phyloP scores from a whole-genome alignment of 108 stramenopile species.

The Nitzschia sp. region DNA sequence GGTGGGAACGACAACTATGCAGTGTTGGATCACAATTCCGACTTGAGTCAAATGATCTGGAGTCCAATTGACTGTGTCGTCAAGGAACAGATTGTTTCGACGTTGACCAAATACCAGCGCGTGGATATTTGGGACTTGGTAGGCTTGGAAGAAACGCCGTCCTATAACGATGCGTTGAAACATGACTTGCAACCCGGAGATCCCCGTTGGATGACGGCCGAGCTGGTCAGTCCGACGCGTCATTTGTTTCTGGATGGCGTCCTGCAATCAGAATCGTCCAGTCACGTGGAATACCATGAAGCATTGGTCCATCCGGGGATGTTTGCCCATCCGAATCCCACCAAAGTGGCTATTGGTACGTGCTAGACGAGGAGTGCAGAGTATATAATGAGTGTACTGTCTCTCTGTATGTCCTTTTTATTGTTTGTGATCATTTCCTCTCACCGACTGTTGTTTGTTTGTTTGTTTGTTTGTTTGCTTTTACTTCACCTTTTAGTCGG shows the following conservation, averaged over 20 bases:
- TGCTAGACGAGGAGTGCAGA: no score
- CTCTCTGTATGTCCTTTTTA: conserved; percentile 62
- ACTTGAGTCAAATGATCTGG: conserved; percentile 39
- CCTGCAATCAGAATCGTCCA: conserved; percentile 29
- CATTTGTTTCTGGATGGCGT: conserved; percentile 73
- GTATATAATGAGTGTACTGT: no score
- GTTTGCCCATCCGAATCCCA: conserved; percentile 85
- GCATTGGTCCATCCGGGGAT: conserved; percentile 92
- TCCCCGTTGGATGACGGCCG: conserved; percentile 71
- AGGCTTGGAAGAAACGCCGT: conserved; percentile 67
- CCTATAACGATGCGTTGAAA: conserved; percentile 61
- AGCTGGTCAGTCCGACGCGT: conserved; percentile 59
- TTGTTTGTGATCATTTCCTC: no score
- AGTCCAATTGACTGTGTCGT: conserved; percentile 37
- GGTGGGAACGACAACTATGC: conserved; percentile 31
- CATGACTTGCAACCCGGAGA: conserved; percentile 64
- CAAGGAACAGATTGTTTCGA: conserved; percentile 38
- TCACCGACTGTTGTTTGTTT: no score
- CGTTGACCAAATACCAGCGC: conserved; percentile 48
- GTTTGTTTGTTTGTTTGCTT: no score
- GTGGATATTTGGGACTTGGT: conserved; percentile 86
- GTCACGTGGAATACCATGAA: conserved; percentile 78
- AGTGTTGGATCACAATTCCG: conserved; percentile 37
- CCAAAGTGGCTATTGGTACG: conserved; percentile 45
- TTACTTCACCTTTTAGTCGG: conserved; percentile 47